These are phyloP conservation scores for Candida golubevii DNA, from an alignment of 805 yeast genomes.

Conservation along the genomic window DNA sequence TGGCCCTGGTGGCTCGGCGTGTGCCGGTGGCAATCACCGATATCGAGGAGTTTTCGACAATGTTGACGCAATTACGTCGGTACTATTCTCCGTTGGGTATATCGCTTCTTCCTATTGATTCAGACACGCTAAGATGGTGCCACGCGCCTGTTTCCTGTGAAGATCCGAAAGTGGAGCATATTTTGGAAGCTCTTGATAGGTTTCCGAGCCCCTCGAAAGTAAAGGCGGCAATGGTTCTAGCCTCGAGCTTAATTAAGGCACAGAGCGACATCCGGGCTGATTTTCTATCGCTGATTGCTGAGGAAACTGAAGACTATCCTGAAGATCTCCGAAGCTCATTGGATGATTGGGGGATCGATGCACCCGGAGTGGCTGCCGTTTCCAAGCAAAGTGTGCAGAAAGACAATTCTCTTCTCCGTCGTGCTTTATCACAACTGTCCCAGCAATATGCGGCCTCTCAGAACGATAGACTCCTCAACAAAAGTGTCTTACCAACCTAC, in stretches of 20 bases:
- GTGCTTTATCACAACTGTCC: conserved; percentile 12
- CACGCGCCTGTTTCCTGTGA: not conserved
- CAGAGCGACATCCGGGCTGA: conserved; percentile 1
- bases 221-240: conserved; percentile 10
- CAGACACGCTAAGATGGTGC: not conserved
- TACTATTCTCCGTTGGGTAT: conserved; percentile 8
- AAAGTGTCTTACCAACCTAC: too few species aligned
- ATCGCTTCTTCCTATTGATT: conserved; percentile 5
- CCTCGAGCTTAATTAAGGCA: conserved; percentile 7
- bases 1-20: conserved; percentile 18
- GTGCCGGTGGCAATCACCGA: conserved; percentile 22
- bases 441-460: conserved; percentile 1
- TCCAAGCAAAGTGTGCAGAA: not conserved
- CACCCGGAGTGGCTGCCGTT: too few species aligned
- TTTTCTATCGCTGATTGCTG: conserved; percentile 3
- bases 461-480: not conserved
- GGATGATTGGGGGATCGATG: conserved; percentile 7
- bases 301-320: conserved; percentile 6
- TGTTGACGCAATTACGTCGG: conserved; percentile 29
- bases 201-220: not conserved
- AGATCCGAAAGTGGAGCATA: not conserved
- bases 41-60: conserved; percentile 33
- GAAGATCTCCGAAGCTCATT: conserved; percentile 3
- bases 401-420: conserved; percentile 1
- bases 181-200: conserved; percentile 1